These are phyloP conservation scores for Pugionium dolabratum DNA, from an alignment of 345 rosid species.

Conservation along the genomic window DNA sequence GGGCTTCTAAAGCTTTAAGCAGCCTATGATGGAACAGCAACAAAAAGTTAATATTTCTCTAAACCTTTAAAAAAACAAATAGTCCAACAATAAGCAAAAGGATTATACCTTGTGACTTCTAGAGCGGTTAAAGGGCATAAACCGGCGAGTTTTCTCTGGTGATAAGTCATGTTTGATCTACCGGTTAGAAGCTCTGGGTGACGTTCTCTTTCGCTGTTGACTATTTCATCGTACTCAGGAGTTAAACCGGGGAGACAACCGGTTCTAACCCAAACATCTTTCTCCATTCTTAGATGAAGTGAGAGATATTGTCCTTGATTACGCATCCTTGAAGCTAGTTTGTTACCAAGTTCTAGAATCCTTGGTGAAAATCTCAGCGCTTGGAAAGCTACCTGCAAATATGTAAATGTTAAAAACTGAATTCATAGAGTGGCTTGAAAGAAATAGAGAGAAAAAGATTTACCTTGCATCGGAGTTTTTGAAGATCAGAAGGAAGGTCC, in stretches of 20 bases:
- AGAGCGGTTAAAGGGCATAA: conserved; percentile 87
- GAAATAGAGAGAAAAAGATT: background rate
- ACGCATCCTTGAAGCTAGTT: conserved; percentile 73
- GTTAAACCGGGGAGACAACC: conserved; percentile 90
- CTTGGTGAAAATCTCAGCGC: conserved; percentile 81
- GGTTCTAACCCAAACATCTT: conserved; percentile 97
- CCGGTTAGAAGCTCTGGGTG: conserved; percentile 92
- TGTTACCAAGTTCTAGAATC: conserved; percentile 76
- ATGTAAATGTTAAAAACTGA: background rate
- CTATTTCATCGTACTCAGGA: conserved; percentile 68
- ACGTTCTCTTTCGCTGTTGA: conserved; percentile 67
- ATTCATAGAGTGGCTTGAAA: no score
- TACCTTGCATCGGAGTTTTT: conserved; percentile 85
- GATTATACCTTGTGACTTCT: conserved; percentile 75
- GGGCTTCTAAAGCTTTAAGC: conserved; percentile 92
- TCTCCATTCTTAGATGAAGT: conserved; percentile 90
- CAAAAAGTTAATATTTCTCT: background rate
- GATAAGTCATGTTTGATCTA: conserved; percentile 88
- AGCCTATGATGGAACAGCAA: conserved; percentile 46
- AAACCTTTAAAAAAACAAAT: background rate
- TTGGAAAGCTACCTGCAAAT: conserved; percentile 74
- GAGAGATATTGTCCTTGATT: conserved; percentile 85
- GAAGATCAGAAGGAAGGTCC: conserved; percentile 94
- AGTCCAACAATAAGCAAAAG: background rate
- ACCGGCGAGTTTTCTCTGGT: conserved; percentile 80